Evolutionary conservation across 192 early-diverging fungal species (phyloP).

Genomic region (Coemansia furcata): DNA sequence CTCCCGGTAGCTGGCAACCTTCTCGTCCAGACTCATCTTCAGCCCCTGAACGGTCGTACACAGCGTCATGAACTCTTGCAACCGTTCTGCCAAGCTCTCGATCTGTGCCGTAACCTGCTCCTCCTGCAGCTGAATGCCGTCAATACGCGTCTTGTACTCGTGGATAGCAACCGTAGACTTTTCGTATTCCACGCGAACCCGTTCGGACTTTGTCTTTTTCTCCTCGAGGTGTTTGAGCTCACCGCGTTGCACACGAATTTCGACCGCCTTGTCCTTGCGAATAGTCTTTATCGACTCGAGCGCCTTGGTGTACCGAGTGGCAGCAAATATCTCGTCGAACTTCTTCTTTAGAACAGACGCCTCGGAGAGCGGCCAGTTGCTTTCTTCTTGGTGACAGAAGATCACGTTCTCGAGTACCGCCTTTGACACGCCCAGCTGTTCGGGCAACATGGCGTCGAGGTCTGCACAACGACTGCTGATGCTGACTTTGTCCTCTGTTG

Average conservation of each 20-base stretch:
- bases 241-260: slow-evolving; percentile 62
- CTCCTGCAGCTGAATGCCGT: slow-evolving; percentile 43
- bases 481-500: slow-evolving; percentile 63
- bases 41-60: slow-evolving; percentile 42
- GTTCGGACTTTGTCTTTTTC: slow-evolving; percentile 71
- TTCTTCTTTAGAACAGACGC: slow-evolving; percentile 84
- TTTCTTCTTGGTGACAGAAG: slow-evolving; percentile 99
- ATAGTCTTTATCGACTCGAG: slow-evolving; percentile 77
- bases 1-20: slow-evolving; percentile 46
- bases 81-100: slow-evolving; percentile 45
- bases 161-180: slow-evolving; percentile 50
- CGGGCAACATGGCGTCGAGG: slow-evolving; percentile 78
- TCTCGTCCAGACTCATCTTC: slow-evolving; percentile 36
- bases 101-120: slow-evolving; percentile 49
- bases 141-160: slow-evolving; percentile 38
- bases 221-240: slow-evolving; percentile 65
- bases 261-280: slow-evolving; percentile 64
- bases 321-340: slow-evolving; percentile 98
- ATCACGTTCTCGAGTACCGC: slow-evolving; percentile 97
- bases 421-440: slow-evolving; percentile 84
- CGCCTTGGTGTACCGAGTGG: slow-evolving; percentile 89
- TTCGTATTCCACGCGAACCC: slow-evolving; percentile 50
- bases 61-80: slow-evolving; percentile 47
- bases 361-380: slow-evolving; percentile 95
- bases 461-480: slow-evolving; percentile 82